Evolutionary conservation across 108 stramenopile genomes (phyloP).

Genomic region (Skeletonema grethae): DNA sequence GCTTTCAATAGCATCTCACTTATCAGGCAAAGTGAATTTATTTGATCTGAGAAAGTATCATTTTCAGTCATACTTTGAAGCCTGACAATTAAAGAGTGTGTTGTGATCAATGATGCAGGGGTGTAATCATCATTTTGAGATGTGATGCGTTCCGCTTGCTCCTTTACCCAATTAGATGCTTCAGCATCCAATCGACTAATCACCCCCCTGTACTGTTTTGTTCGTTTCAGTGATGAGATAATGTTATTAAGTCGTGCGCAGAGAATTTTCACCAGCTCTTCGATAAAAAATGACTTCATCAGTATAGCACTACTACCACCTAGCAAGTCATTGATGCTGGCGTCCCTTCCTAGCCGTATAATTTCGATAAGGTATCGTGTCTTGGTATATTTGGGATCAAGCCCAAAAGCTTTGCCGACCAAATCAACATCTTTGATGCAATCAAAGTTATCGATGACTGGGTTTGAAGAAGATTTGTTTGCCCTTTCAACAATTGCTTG

Average conservation of each 20-base stretch:
- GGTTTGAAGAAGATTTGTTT: conserved; percentile 30
- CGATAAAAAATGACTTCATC: conserved; percentile 55
- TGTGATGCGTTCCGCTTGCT: conserved; percentile 52
- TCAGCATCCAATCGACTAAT: conserved; percentile 78
- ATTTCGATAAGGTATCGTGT: conserved; percentile 76
- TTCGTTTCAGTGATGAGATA: conserved; percentile 47
- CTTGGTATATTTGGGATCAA: conserved; percentile 59
- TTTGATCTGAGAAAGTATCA: conserved; percentile 42
- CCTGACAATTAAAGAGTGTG: conserved; percentile 67
- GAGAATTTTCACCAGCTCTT: conserved; percentile 63
- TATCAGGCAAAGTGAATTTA: conserved; percentile 66
- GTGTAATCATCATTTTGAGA: conserved; percentile 21
- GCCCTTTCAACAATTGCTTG: conserved; percentile 64
- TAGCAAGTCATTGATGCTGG: conserved; percentile 62
- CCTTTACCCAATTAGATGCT: conserved; percentile 69
- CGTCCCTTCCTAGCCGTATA: conserved; percentile 78
- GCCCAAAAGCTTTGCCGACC: conserved; percentile 61
- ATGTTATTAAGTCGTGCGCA: conserved; percentile 64
- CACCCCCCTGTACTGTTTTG: conserved; percentile 55
- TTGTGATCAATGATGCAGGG: conserved; percentile 53
- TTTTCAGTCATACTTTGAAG: conserved; percentile 59
- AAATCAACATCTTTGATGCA: conserved; percentile 62
- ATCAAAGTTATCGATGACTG: conserved; percentile 52
- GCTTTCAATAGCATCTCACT: conserved; percentile 71
- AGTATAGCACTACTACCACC: conserved; percentile 47